Evolutionary conservation across 768 basidiomycete genomes (phyloP), one percentile per base, ranked within the genome.

Genomic region (Rhodosporidiobolus sp.): DNA sequence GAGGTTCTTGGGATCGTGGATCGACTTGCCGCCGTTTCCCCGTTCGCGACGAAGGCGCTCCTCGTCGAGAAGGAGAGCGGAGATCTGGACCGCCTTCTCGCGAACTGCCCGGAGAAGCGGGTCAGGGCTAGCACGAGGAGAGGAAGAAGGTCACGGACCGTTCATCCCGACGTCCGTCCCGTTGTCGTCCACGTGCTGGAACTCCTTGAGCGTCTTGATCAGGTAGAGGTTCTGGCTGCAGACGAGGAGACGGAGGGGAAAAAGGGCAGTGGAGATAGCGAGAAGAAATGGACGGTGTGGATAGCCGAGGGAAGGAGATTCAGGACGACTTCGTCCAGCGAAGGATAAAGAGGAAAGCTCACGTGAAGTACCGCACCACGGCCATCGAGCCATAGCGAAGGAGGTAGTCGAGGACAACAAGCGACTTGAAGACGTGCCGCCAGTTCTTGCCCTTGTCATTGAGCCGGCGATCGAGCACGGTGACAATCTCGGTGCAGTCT

Each of bases 371-470:
- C 79, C 95, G 90, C 73, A 97, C 92, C 26, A 97, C 93, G 80
- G 97, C 95, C 82, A 96, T 94, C 0, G 92, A 94, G 53, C 95
- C 95, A 72, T 92, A 90, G 79, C 95, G 94, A 45, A 97, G 86
- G 64, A 90, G 88, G 79, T 97, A 96, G 81, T 97, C 95, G 43
- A 97, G 87, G 12, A 97, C 86, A 0, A 92, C 94, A 52, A 98
- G 85, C 53, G 91, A 90, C 86, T 98, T 98, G 87, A 94, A 97
- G 68, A 97, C 94, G 84, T 98, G 95, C 65, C 94, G 87, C 95
- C 95, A 98, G 79, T 96, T 95, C 87, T 97, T 97, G 43, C 95
- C 95, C 84, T 95, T 97, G 84, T 97, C 95, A 76, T 93, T 92
- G 73, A 98, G 83, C 62, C 95, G 88, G 82, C 97, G 97, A 82